Evolutionary conservation across 805 yeast species (phyloP).

Genomic region (Candida pini): DNA sequence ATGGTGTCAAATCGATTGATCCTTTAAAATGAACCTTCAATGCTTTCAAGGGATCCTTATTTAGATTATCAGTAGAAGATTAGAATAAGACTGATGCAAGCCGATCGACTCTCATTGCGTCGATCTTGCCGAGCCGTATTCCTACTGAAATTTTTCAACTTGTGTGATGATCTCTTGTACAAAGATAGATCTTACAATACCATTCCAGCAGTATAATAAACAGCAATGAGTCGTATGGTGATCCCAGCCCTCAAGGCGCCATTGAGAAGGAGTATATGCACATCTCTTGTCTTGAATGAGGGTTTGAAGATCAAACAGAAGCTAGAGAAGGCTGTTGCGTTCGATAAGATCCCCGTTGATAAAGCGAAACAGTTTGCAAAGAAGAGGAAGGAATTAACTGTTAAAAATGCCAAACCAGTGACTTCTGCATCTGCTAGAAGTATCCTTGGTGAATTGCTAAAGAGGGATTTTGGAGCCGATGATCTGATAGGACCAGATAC

Average conservation of each 20-base stretch:
- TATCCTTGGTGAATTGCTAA: slow-evolving; percentile 17
- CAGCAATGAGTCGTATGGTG: too few relatives aligned
- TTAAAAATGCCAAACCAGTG: slow-evolving; percentile 21
- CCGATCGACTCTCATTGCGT: too few relatives aligned
- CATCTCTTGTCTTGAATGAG: background rate
- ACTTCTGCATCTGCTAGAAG: slow-evolving; percentile 24
- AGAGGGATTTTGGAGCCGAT: slow-evolving; percentile 12
- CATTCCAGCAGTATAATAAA: too few relatives aligned
- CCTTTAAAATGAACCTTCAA: too few relatives aligned
- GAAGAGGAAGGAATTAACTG: slow-evolving; percentile 5
- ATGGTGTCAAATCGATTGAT: too few relatives aligned
- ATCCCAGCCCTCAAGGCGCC: background rate
- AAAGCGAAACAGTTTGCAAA: slow-evolving; percentile 2
- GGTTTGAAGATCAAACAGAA: slow-evolving; percentile 4
- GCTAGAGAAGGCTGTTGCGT: slow-evolving; percentile 10
- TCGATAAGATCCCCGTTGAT: slow-evolving; percentile 9
- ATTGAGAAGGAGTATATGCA: background rate
- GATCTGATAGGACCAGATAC: slow-evolving; percentile 20
- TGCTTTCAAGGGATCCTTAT: too few relatives aligned
- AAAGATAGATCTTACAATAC: too few relatives aligned
- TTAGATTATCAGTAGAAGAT: too few relatives aligned
- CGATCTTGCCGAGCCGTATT: too few relatives aligned
- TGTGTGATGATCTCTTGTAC: too few relatives aligned
- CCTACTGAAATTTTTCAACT: too few relatives aligned
- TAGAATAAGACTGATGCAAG: too few relatives aligned